Base-by-base conservation (phyloP, 495 filamentous ascomycete genomes). In the Podospora sp. region DNA sequence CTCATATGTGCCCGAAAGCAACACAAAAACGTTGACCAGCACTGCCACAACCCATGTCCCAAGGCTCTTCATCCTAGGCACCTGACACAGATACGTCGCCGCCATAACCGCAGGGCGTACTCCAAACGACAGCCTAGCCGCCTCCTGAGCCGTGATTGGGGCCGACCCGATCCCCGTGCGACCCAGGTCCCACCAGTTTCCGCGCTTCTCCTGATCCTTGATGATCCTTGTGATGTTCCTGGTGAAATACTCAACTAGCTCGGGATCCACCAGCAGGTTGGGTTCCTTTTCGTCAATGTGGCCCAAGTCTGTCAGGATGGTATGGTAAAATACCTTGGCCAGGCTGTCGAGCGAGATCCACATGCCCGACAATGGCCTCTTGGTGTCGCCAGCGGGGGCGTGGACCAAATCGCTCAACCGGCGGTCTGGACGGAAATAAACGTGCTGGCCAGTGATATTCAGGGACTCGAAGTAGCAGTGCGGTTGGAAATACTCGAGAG, bases 61-160 rank as follows among this genome's bases (percentile, higher is more conserved):
- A 3, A 12, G 3, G 49, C 49, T 52, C 49, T 52, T 52, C 49
- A 52, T 4, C 49, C 49, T 52, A 5, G 49, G 49, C 49, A 52
- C 49, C 49, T 52, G 49, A 52, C 49, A 52, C 49, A 52, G 21
- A 52, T 52, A 52, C 49, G 49, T n/a, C 49, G 49, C 14, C 49
- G 49, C 49, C 3, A 52, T 52, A 12, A 52, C 49, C 49, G 49
- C 3, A 18, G 49, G 49, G 3, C 49, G 16, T 3, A 52, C 49
- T 22, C 49, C 3, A 3, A 52, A 12, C 4, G 18, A 5, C 12
- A 52, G 21, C 49, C 49, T 22, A 18, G 4, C 14, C 12, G 49
- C 49, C 49, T 52, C 49, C 49, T 52, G 18, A 52, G 21, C 49
- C 12, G 49, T 52, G 3, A 52, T 22, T 22, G 49, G 49, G 5